Evolutionary conservation across 352 stramenopile species (phyloP), one percentile per base, ranked within the genome.

Genomic region (Globisporangium spinosum): DNA sequence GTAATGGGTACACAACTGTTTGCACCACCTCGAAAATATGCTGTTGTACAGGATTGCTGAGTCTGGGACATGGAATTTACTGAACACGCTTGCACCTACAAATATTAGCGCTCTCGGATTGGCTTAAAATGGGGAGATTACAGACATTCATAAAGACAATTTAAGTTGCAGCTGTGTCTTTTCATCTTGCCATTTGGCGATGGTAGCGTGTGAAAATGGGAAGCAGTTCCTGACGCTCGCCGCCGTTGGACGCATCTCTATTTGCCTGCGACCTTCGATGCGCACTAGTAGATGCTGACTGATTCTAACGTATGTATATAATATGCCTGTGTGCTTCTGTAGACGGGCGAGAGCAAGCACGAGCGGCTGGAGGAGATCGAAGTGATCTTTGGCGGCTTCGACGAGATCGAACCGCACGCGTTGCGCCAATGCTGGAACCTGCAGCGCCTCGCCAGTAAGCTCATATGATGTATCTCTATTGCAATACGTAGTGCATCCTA

Each of bases 341-440:
- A 90, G 83, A 89, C 77, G 5, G 87, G 86, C 45, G 79, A 91
- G 77, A 64, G 71, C 13, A 79, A 91, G 27, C 85, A 94, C 58
- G 81, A 83, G 22, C 65, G 70, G 12, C 58, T 97, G 27, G 69
- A 83, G 45, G 79, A 95, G 32, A 67, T 96, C 58, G 87, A 97
- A 74, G 76, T 96, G 43, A 95, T 96, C 69, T 96, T 97, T 62
- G 83, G 77, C 4, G 59, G 32, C 23, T 89, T 88, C 17, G 68
- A 86, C 35, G 73, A 76, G 20, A 72, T 95, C 51, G 76, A 82
- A 8, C 29, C 34, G 17, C 54, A 67, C 13, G 80, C 80, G 20
- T 49, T 94, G 17, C 75, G 68, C 8, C 74, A 75, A 32, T 93
- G 83, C 71, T 70, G 63, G 47, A 79, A 79, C 40, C 74, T 93